These are phyloP conservation scores for Cladophialophora carrionii DNA, from an alignment of 2,329 filamentous ascomycete species.

Conservation along the genomic window DNA sequence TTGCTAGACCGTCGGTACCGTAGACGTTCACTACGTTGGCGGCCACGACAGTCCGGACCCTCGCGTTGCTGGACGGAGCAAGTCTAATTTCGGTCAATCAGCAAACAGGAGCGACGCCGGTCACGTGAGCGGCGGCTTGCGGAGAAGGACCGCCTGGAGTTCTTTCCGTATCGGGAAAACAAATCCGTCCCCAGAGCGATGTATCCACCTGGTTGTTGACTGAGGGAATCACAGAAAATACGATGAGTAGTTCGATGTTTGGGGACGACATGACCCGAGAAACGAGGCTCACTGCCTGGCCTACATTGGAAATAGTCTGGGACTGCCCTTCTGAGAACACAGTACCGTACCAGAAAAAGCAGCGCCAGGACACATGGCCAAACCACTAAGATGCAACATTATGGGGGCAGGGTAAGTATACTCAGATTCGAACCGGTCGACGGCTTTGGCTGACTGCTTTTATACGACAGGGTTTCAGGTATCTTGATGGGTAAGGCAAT, in stretches of 20 bases:
- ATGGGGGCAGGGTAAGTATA: not conserved
- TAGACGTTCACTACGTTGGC: not conserved
- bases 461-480: not conserved
- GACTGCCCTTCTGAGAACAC: not conserved
- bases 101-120: not conserved
- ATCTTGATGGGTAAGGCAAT: not conserved
- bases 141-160: not conserved
- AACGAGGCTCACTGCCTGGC: not conserved
- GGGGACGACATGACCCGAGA: not conserved
- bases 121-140: not conserved
- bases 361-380: not conserved
- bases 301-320: not conserved
- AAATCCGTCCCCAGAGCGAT: not conserved
- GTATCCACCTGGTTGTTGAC: not conserved
- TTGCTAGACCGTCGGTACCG: not conserved
- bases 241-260: not conserved
- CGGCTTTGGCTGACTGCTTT: not conserved
- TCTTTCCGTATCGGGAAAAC: not conserved
- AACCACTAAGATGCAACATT: not conserved
- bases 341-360: not conserved
- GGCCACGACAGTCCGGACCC: not conserved
- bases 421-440: not conserved
- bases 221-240: not conserved
- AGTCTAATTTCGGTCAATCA: not conserved
- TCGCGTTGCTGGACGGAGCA: not conserved